Base-by-base conservation (phyloP, 495 filamentous ascomycete genomes). In the Lasiosphaeria ovina region DNA sequence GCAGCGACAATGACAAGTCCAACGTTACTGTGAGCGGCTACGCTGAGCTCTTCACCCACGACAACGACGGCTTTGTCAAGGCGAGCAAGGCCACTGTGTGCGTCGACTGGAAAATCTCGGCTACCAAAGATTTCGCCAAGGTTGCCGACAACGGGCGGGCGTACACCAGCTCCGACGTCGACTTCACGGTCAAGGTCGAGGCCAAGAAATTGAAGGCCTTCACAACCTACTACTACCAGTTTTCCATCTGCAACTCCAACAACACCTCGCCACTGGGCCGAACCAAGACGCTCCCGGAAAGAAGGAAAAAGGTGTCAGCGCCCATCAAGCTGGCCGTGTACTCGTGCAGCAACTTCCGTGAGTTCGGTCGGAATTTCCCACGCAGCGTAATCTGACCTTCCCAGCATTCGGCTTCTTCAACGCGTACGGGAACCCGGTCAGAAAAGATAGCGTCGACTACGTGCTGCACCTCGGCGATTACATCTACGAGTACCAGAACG, bases 121-220 rank as follows among this genome's bases (percentile, higher is more conserved):
- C 77, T 45, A 76, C 81, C 10, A 51, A 71, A 36, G 74, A 80
- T 9, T 35, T 68, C 49, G 31, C 48, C 54, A 24, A 60, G 40
- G 33, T 65, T 61, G 60, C 62, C 34, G 48, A 74, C 33, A 53
- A 60, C 16, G 76, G 76, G 0, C 75, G 71, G 8, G 84, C 76
- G 0, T 87, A 83, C 66, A 89, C 87, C 0, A 85, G 76, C 45
- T 85, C 81, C 1, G 87, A 89, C 70, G 79, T 89, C 34, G 87
- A 89, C 62, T 89, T 84, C 63, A 89, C 87, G 14, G 76, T 89
- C 36, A 89, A 89, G 77, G 81, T 89, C 36, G 86, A 88, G 68
- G 86, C 86, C 0, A 70, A 66, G 57, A 77, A 77, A 10, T 66
- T 89, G 16, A 67, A 80, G 65, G 80, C 86, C 0, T 88, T 82